Base-by-base conservation (phyloP, 768 basidiomycete species). In the Tephrocybe sp. region DNA sequence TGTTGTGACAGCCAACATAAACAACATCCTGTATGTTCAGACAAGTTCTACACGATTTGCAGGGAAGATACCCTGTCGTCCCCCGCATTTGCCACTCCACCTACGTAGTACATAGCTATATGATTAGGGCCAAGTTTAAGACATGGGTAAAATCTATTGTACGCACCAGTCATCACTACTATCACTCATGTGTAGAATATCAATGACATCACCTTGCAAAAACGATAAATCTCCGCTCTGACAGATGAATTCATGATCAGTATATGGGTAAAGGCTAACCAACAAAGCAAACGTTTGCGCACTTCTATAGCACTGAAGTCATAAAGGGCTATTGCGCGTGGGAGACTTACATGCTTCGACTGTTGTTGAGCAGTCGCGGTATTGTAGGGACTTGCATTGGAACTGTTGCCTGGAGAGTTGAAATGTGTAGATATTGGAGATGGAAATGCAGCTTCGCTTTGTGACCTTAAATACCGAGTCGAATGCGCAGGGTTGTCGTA, bases 31-130 rank as follows among this genome's bases (percentile, higher is more conserved):
- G 11, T 30, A 48, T n/a, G 33, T 26, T 65, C 60, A 77, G 30
- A 71, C 69, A 46, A 90, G 66, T 62, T 90, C 86, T n/a, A 90
- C 86, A 59, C 89, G 90, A 64, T 91, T 91, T 14, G 90, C 90
- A 28, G 90, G 90, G 65, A 93, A 92, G 39, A 86, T 78, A 0
- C 90, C 90, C 57, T 80, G 71, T 33, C 74, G 65, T 14, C 76
- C 77, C 18, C 78, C 68, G 1, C 84, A 54, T 62, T 80, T 85
- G n/a, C 90, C 90, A 12, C 75, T 85, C 90, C 90, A 92, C 88
- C 88, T 90, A n/a, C n/a, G n/a, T n/a, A n/a, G n/a, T n/a, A 51
- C 14, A 18, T 21, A 33, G 20, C 53, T 9, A 45, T 34, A 32
- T 48, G 20, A 41, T 39, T 47, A 48, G 24, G 23, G 0, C 0